Conservation (phyloP, 2,329 filamentous ascomycete genomes). For the Aureobasidium namibiae region DNA sequence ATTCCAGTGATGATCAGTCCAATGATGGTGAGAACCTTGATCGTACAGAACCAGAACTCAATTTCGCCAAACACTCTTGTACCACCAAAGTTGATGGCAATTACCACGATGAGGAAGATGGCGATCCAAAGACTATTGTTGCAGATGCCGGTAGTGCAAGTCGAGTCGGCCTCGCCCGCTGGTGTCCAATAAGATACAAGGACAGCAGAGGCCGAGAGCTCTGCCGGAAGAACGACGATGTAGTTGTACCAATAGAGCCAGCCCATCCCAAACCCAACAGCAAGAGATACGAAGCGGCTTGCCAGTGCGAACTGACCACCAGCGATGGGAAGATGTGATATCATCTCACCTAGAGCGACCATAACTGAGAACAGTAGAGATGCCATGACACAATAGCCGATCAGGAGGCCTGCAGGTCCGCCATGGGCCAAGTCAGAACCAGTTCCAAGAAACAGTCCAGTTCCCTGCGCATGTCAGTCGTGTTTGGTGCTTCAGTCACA, state of each 20-base stretch:
- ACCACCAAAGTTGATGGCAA: conserved; percentile 59
- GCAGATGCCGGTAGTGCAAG: conserved; percentile 13
- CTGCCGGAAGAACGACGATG: conserved; percentile 38
- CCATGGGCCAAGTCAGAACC: neutral
- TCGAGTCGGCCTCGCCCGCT: conserved; percentile 44
- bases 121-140: conserved; percentile 9
- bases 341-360: conserved; percentile 57
- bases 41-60: conserved; percentile 68
- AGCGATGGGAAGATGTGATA: conserved; percentile 66
- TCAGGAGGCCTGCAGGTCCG: neutral
- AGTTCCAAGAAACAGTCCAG: neutral
- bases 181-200: conserved; percentile 30
- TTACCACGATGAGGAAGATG: conserved; percentile 52
- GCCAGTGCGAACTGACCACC: conserved; percentile 73
- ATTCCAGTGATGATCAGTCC: conserved; percentile 60
- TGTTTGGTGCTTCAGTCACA: neutral
- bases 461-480: neutral
- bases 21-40: conserved; percentile 49
- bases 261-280: conserved; percentile 68
- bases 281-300: conserved; percentile 63
- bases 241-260: conserved; percentile 77
- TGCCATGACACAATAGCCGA: neutral
- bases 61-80: conserved; percentile 67
- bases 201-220: conserved; percentile 13
- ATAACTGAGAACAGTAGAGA: conserved; percentile 36